Evolutionary conservation across 108 stramenopile genomes (phyloP), one percentile per base, ranked within the genome.

Genomic region (Cyclotella choctawhatcheeana): DNA sequence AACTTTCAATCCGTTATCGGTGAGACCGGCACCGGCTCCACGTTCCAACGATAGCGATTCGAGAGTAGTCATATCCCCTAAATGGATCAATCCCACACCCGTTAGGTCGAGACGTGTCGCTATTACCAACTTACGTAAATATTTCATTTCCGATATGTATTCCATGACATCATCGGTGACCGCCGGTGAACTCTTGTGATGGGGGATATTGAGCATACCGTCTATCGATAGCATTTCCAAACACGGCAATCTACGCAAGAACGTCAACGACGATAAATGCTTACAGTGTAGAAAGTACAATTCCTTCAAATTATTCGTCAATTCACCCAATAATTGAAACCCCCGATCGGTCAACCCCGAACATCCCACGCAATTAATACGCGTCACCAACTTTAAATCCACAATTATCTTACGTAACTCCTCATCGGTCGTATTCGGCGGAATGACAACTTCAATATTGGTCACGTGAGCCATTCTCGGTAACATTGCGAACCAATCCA

Each of bases 231-330:
- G 54, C 17, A 53, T 55, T 47, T 67, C 26, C 45, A 80, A 58
- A 22, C 29, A 34, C 20, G 43, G 21, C 24, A 80, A 47, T 18
- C 51, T 68, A 7, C 71, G 52, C 16, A 80, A 48, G 31, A 71
- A 80, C 6, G 67, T 16, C 3, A 80, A 67, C 27, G 79, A 80
- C 25, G 35, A 44, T 37, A 80, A 40, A 30, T 80, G 14, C 53
- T 80, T 80, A 51, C 71, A 72, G 43, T 80, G 79, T 29, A 80
- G 65, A 21, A 80, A 80, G 58, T 73, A 72, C 31, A 80, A 34
- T 44, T 80, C 79, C 29, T 63, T 67, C 60, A 80, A 54, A 20
- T 56, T 27, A 1, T n/a, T n/a, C n/a, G n/a, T 58, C 60, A 80
- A 68, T 30, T 62, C 58, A 20, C 65, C 79, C 0, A 80, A 31